phyloP scores from a whole-genome alignment of 768 basidiomycete genomes.

The Termitomyces sp. region DNA sequence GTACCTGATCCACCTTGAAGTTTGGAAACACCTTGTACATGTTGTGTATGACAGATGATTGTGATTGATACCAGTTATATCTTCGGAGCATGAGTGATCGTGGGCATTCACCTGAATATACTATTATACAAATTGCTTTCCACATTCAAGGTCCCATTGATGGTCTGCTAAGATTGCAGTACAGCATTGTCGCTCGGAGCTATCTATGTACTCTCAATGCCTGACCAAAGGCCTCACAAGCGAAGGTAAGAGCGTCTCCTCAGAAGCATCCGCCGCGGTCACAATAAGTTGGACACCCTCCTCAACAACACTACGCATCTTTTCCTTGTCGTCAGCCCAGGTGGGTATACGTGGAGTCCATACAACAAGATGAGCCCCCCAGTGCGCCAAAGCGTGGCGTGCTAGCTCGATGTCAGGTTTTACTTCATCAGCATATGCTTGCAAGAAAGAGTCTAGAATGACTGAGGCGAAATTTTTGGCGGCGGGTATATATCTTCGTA shows the following conservation, averaged over 20 bases:
- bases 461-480: conserved; percentile 28
- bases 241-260: conserved; percentile 20
- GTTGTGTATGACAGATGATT: not conserved
- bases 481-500: conserved; percentile 41
- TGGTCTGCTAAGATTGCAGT: not conserved
- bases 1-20: not conserved
- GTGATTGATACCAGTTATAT: not conserved
- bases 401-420: conserved; percentile 24
- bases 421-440: conserved; percentile 30
- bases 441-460: conserved; percentile 39
- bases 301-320: conserved; percentile 40
- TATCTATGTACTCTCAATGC: not conserved
- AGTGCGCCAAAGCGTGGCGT: conserved; percentile 35
- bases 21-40: not conserved
- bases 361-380: conserved; percentile 50
- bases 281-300: conserved; percentile 44
- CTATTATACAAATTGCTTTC: too few species aligned
- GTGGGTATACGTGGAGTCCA: conserved; percentile 37
- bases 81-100: too few species aligned
- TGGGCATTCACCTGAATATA: not conserved
- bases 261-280: conserved; percentile 22
- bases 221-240: conserved; percentile 17
- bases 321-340: conserved; percentile 44
- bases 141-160: not conserved
- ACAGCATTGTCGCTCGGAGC: not conserved